Evolutionary conservation across 2,329 filamentous ascomycete species (phyloP).

Genomic region (Talaromyces sp.): DNA sequence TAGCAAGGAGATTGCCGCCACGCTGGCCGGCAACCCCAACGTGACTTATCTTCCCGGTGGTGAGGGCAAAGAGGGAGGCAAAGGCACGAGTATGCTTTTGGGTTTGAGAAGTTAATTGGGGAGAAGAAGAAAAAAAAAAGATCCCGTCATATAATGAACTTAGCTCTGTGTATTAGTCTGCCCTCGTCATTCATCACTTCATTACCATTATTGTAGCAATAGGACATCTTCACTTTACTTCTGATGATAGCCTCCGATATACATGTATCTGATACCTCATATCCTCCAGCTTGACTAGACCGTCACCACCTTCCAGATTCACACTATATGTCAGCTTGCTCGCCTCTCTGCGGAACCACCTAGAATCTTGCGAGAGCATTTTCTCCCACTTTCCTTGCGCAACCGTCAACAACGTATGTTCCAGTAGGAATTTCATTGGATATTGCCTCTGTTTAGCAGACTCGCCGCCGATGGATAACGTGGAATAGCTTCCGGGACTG

Average conservation of each 20-base stretch:
- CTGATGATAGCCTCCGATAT: slow-evolving; percentile 48
- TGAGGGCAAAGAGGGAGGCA: slow-evolving; percentile 46
- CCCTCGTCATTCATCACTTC: slow-evolving; percentile 9
- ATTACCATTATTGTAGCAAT: slow-evolving; percentile 12
- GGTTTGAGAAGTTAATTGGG: slow-evolving; percentile 53
- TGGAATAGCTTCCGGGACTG: slow-evolving; percentile 89
- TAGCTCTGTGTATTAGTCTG: slow-evolving; percentile 10
- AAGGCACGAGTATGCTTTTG: slow-evolving; percentile 63
- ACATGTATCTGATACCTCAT: slow-evolving; percentile 94
- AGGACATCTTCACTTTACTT: slow-evolving; percentile 14
- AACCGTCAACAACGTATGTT: slow-evolving; percentile 65
- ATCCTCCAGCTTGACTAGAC: slow-evolving; percentile 74
- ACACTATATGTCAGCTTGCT: slow-evolving; percentile 69
- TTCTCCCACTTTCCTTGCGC: slow-evolving; percentile 62
- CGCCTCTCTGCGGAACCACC: slow-evolving; percentile 74
- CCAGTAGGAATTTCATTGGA: slow-evolving; percentile 89
- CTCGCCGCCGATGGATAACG: slow-evolving; percentile 60
- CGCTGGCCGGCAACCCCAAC: slow-evolving; percentile 84
- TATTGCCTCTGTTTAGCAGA: slow-evolving; percentile 54
- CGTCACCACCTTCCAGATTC: slow-evolving; percentile 53
- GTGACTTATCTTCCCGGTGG: slow-evolving; percentile 89
- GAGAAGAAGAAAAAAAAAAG: slow-evolving; percentile 2
- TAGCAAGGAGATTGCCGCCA: slow-evolving; percentile 89
- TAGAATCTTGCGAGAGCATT: slow-evolving; percentile 67
- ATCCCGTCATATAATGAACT: slow-evolving; percentile 22